A percentile compares a stretch with the other conserved stretches of the same genome.
Evolutionary conservation across 306 rosid species (phyloP).

Genomic region (Amphicarpaea edgeworthii): DNA sequence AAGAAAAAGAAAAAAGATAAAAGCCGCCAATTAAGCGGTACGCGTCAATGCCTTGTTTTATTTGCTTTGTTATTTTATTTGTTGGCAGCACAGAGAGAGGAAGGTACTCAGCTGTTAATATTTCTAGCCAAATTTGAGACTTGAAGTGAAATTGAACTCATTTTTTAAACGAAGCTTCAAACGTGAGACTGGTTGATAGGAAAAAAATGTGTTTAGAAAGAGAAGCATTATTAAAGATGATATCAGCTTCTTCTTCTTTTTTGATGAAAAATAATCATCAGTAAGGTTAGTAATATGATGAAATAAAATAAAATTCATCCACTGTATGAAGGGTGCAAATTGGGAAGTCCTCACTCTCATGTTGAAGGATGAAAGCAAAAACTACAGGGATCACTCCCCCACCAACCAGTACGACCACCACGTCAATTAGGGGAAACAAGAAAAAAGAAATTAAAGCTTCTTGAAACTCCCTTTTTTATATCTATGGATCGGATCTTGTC

Average conservation of each 20-base stretch:
- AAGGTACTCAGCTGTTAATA: not conserved
- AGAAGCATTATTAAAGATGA: too few species aligned
- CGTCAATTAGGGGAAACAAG: not conserved
- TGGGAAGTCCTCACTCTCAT: not conserved
- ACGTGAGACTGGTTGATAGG: too few species aligned
- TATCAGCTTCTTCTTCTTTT: too few species aligned
- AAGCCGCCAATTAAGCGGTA: constrained; percentile 38
- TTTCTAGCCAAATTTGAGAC: too few species aligned
- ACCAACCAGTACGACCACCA: not conserved
- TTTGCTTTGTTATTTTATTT: constrained; percentile 19
- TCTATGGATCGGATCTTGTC: constrained; percentile 37
- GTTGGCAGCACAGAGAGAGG: constrained; percentile 15
- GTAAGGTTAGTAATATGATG: too few species aligned
- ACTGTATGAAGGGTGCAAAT: not conserved
- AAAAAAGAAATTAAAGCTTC: constrained; percentile 34
- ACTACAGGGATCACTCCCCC: constrained; percentile 3
- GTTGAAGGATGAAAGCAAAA: constrained; percentile 18
- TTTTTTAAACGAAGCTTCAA: too few species aligned
- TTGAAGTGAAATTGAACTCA: too few species aligned
- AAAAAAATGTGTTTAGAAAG: too few species aligned
- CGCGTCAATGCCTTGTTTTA: constrained; percentile 31
- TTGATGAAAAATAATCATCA: too few species aligned
- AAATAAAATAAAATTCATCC: too few species aligned
- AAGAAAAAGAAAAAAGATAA: constrained; percentile 32
- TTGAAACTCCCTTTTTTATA: constrained; percentile 19